Percentiles rank a stretch among this genome's conserved stretches.
Evolutionary conservation across 495 filamentous ascomycete species (phyloP).

Genomic region (Penicillium salamii): DNA sequence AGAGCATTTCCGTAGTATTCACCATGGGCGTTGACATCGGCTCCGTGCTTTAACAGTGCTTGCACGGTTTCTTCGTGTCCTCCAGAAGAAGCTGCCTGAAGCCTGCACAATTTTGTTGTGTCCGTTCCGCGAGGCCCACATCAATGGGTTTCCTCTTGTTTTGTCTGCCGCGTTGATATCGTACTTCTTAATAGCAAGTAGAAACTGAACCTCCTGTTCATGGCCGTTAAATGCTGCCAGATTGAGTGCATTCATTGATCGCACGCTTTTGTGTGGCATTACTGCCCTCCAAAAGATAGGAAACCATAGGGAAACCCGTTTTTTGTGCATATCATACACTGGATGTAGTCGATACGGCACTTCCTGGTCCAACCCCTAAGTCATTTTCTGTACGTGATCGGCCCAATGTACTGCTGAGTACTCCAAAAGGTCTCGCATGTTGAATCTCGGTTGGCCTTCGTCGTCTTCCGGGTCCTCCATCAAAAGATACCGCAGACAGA

Average conservation of each 20-base stretch:
- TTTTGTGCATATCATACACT: too few relatives aligned
- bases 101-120: not conserved
- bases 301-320: too few relatives aligned
- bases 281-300: not conserved
- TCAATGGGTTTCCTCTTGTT: not conserved
- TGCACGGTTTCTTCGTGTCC: not conserved
- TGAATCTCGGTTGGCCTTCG: conserved; percentile 24
- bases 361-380: too few relatives aligned
- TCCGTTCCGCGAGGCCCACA: not conserved
- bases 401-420: conserved; percentile 22
- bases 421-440: conserved; percentile 7
- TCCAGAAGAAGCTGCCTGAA: not conserved
- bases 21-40: not conserved
- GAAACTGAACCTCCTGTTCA: not conserved
- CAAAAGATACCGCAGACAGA: conserved; percentile 24
- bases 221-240: not conserved
- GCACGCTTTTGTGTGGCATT: too few relatives aligned
- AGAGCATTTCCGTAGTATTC: not conserved
- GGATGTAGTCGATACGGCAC: too few relatives aligned
- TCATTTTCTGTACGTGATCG: conserved; percentile 12
- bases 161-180: not conserved
- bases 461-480: conserved; percentile 16
- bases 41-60: not conserved
- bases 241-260: not conserved
- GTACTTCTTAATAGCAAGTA: too few relatives aligned